phyloP scores from a whole-genome alignment of 495 filamentous ascomycete genomes.

The Thermochaetoides thermophila region DNA sequence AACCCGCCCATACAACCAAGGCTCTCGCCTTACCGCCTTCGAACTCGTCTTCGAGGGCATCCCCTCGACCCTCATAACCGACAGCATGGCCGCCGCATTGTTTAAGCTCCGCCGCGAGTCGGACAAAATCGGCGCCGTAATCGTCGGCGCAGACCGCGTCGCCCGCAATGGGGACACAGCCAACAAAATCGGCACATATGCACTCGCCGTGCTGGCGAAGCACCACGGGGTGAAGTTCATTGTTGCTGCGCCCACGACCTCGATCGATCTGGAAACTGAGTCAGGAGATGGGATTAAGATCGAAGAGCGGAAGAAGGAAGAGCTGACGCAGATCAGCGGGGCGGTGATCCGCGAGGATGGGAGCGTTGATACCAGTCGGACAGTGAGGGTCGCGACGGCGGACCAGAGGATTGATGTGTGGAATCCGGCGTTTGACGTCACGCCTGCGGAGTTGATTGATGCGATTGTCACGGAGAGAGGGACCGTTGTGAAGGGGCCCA shows the following conservation, averaged over 20 bases:
- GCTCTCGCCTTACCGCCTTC: slow-evolving; percentile 85
- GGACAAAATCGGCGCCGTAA: slow-evolving; percentile 59
- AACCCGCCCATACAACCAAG: slow-evolving; percentile 95
- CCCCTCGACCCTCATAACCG: slow-evolving; percentile 84
- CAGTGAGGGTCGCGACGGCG: slow-evolving; percentile 65
- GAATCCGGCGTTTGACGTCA: slow-evolving; percentile 96
- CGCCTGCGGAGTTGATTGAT: slow-evolving; percentile 73
- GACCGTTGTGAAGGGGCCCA: slow-evolving; percentile 59
- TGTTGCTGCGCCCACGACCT: slow-evolving; percentile 87
- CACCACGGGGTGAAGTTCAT: slow-evolving; percentile 86
- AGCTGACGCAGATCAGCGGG: slow-evolving; percentile 70
- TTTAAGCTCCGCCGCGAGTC: slow-evolving; percentile 43
- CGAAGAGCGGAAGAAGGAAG: slow-evolving; percentile 64
- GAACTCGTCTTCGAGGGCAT: slow-evolving; percentile 88
- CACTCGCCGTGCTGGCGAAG: slow-evolving; percentile 69
- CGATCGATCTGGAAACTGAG: slow-evolving; percentile 70
- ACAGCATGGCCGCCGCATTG: slow-evolving; percentile 87
- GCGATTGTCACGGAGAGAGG: slow-evolving; percentile 88
- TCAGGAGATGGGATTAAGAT: slow-evolving; percentile 69
- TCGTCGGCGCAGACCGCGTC: slow-evolving; percentile 91
- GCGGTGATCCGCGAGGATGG: slow-evolving; percentile 39
- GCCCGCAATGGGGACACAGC: slow-evolving; percentile 95
- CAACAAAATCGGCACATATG: slow-evolving; percentile 97
- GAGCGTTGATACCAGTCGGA: slow-evolving; percentile 32
- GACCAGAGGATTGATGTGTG: slow-evolving; percentile 71